A percentile compares a stretch with the other conserved stretches of the same genome.
These are phyloP conservation scores for Inga laurina DNA, from an alignment of 306 rosid species.

Conservation along the genomic window DNA sequence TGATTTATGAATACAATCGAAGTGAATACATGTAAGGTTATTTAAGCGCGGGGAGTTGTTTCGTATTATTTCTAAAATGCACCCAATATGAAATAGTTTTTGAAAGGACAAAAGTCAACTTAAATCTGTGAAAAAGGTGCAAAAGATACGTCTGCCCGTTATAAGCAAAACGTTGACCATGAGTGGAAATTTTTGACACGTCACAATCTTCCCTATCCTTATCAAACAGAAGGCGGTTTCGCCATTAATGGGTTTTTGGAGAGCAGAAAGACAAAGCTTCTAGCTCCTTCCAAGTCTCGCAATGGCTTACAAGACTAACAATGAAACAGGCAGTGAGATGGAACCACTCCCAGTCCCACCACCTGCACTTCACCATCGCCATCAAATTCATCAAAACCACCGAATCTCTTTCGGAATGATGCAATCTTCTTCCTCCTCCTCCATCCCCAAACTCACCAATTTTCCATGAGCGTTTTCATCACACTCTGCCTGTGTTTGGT, in stretches of 20 bases:
- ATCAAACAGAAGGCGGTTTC: slow-evolving; percentile 46
- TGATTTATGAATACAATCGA: too few species aligned
- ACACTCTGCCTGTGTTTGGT: too few species aligned
- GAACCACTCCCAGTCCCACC: slow-evolving; percentile 54
- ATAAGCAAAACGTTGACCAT: too few species aligned
- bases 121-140: too few species aligned
- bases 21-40: too few species aligned
- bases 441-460: neutral
- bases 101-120: too few species aligned
- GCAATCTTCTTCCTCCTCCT: slow-evolving; percentile 69
- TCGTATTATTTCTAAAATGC: too few species aligned
- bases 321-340: slow-evolving; percentile 35
- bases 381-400: slow-evolving; percentile 41
- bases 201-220: too few species aligned
- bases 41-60: too few species aligned
- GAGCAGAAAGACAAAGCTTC: slow-evolving; percentile 36
- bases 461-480: slow-evolving; percentile 47
- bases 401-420: slow-evolving; percentile 70
- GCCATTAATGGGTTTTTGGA: slow-evolving; percentile 54
- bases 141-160: too few species aligned
- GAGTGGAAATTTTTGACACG: too few species aligned
- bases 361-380: slow-evolving; percentile 36
- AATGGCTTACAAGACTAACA: slow-evolving; percentile 62
- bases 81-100: too few species aligned
- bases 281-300: slow-evolving; percentile 14